Conservation (phyloP, 129 eudicot genomes). For the Centrapalus pauciflorus region DNA sequence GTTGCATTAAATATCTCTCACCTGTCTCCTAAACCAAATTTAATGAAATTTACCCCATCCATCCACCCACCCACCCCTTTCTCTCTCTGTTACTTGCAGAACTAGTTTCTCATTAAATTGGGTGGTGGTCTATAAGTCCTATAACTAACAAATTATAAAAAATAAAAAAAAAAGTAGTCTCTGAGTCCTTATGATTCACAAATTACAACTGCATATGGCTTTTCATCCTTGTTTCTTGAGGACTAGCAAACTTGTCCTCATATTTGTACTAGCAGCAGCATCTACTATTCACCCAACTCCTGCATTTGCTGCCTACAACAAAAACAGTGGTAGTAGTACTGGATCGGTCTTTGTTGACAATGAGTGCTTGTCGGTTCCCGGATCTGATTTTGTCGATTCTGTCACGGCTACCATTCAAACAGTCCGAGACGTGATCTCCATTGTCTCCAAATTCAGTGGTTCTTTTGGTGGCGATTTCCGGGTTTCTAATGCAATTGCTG, state of each 20-base stretch:
- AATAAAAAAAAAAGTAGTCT: no score
- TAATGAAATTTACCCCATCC: neutral
- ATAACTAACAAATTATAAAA: neutral
- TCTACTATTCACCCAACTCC: neutral
- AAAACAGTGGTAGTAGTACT: neutral
- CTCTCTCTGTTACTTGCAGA: neutral
- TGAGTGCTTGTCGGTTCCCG: conserved; percentile 57
- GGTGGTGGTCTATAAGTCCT: neutral
- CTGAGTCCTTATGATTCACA: neutral
- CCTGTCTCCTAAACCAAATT: conserved; percentile 23
- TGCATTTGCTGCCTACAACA: neutral
- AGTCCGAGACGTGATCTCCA: conserved; percentile 46
- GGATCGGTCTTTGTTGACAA: neutral
- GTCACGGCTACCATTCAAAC: conserved; percentile 48
- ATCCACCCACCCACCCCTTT: conserved; percentile 1
- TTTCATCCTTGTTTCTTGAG: neutral
- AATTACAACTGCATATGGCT: conserved; percentile 9
- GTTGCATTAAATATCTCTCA: conserved; percentile 20
- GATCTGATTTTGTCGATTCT: conserved; percentile 45
- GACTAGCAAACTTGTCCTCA: neutral
- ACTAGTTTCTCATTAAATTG: neutral
- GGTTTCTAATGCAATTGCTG: conserved; percentile 57
- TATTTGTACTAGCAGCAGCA: neutral
- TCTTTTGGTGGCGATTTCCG: conserved; percentile 47
- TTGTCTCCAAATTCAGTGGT: conserved; percentile 40